A percentile compares a stretch with the other conserved stretches of the same genome.
phyloP scores from a whole-genome alignment of 2,329 filamentous ascomycete genomes.

The Colletotrichum sp. region DNA sequence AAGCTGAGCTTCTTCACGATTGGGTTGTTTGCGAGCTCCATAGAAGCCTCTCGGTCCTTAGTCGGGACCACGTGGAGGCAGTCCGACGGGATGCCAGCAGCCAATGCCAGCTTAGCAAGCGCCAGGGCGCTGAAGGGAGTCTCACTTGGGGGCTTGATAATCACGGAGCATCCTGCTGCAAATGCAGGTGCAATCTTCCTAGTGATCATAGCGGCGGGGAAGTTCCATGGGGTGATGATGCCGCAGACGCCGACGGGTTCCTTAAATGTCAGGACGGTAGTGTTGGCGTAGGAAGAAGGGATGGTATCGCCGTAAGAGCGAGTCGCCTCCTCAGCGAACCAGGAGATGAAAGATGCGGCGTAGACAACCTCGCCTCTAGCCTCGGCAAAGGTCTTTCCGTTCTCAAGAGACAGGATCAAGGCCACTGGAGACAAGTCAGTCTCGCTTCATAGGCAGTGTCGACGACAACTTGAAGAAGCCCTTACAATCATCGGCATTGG shows the following conservation, averaged over 20 bases:
- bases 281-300: slow-evolving; percentile 51
- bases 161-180: slow-evolving; percentile 74
- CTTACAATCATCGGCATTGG: slow-evolving; percentile 34
- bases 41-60: slow-evolving; percentile 22
- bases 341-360: slow-evolving; percentile 57
- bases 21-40: slow-evolving; percentile 32
- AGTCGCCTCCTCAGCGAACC: slow-evolving; percentile 60
- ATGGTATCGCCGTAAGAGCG: slow-evolving; percentile 59
- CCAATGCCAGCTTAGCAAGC: slow-evolving; percentile 66
- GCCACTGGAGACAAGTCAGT: slow-evolving; percentile 30
- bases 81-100: slow-evolving; percentile 71
- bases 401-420: slow-evolving; percentile 49
- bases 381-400: slow-evolving; percentile 61
- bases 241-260: slow-evolving; percentile 73
- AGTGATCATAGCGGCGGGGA: slow-evolving; percentile 57
- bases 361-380: slow-evolving; percentile 61
- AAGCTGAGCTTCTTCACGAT: slow-evolving; percentile 74
- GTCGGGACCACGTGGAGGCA: slow-evolving; percentile 51
- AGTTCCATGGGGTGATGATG: slow-evolving; percentile 72
- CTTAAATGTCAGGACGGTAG: slow-evolving; percentile 66
- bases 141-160: slow-evolving; percentile 73
- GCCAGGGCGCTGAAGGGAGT: slow-evolving; percentile 73
- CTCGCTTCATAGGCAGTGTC: no score
- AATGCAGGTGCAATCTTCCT: slow-evolving; percentile 55
- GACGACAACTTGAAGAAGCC: background rate